phyloP scores from a whole-genome alignment of 371 early-diverging fungal genomes.

The Apophysomyces elegans region DNA sequence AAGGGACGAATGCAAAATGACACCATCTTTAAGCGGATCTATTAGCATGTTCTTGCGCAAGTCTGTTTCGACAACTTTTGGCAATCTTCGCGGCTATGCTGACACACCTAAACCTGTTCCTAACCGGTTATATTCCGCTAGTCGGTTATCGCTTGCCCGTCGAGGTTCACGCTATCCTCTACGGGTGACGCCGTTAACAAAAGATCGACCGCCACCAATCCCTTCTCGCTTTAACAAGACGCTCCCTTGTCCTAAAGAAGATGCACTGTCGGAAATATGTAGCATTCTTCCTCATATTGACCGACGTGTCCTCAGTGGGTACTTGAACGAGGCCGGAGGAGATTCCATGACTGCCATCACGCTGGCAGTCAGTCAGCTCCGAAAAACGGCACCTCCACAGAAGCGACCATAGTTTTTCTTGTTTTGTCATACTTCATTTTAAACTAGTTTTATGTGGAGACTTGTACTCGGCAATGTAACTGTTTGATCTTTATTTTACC shows the following conservation, averaged over 20 bases:
- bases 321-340: constrained; percentile 42
- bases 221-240: not conserved
- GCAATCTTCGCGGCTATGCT: not conserved
- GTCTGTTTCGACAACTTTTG: not conserved
- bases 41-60: constrained; percentile 20
- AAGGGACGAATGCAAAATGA: not conserved
- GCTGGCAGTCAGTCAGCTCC: constrained; percentile 43
- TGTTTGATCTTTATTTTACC: too few species aligned
- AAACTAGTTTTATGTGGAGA: too few species aligned
- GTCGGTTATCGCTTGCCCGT: not conserved
- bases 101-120: not conserved
- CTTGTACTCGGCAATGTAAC: too few species aligned
- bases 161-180: not conserved
- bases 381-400: constrained; percentile 10
- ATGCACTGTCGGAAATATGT: constrained; percentile 38
- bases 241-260: constrained; percentile 1
- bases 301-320: constrained; percentile 36
- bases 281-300: constrained; percentile 46
- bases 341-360: constrained; percentile 51
- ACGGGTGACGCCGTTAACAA: not conserved
- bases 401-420: not conserved
- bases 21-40: constrained; percentile 13
- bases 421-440: too few species aligned
- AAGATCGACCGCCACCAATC: not conserved
- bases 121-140: not conserved